Base-by-base conservation (phyloP, 2,329 filamentous ascomycete species). In the Paraphaeosphaeria minitans region DNA sequence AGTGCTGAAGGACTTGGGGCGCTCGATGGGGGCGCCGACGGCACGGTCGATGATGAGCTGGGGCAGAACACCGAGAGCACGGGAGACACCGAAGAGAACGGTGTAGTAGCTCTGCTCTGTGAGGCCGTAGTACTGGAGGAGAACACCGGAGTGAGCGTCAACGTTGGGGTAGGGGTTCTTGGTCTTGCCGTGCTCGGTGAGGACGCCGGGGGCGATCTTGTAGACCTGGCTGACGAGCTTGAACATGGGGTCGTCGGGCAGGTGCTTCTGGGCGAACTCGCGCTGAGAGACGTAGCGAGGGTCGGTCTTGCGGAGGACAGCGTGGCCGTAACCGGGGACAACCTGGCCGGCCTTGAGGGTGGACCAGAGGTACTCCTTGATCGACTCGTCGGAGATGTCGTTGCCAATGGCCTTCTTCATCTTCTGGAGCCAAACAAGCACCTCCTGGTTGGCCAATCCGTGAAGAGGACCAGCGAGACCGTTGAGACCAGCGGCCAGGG, bases 31-130 rank as follows among this genome's bases (percentile, higher is more conserved):
- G 71, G 93, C 91, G 78, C 95, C 95, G 69, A 97, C 87, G 71
- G 94, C 95, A 79, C 95, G 94, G 88, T 99, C 95, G 77, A 99
- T 97, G 87, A 99, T 99, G 79, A 99, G 88, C 87, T 99, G 95
- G 74, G 95, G 95, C 76, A 99, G 90, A 70, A 99, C 95, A 89
- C 95, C 95, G 74, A 99, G 92, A 71, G 95, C 95, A 79, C 95
- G 92, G 71, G 93, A 97, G 46, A 99, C 95, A 88, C 95, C 95
- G 82, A 99, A 99, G 78, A 99, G 91, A 64, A 99, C 95, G 65
- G 95, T 99, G 91, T 99, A 99, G 90, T 96, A 99, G 90, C 89
- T 98, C 82, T 95, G 91, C 87, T 99, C 94, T 66, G 91, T 98
- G 79, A 99, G 86, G 76, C 95, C 95, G 84, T 99, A 99, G 90